Conservation (phyloP, 2,329 filamentous ascomycete species). For the Epicoccum nigrum region DNA sequence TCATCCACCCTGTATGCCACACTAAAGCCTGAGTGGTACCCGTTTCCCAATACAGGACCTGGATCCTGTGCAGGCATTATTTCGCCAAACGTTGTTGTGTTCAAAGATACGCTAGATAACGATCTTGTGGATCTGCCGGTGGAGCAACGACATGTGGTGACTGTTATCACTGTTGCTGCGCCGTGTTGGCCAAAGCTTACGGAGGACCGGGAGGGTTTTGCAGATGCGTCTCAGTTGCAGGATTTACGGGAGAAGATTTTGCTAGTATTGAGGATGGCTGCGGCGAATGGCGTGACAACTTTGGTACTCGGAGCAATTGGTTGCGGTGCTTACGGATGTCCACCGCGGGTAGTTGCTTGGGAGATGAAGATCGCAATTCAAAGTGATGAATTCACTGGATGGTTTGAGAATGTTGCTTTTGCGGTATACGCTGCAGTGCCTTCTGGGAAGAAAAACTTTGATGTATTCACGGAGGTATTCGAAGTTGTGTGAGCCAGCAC, state of each 20-base stretch:
- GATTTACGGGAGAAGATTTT: slow-evolving; percentile 29
- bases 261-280: slow-evolving; percentile 27
- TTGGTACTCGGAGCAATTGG: slow-evolving; percentile 34
- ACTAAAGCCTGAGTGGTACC: slow-evolving; percentile 30
- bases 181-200: slow-evolving; percentile 21
- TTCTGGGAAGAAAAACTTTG: slow-evolving; percentile 17
- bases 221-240: slow-evolving; percentile 6
- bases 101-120: slow-evolving; percentile 26
- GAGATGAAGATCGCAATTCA: slow-evolving; percentile 27
- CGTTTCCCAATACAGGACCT: slow-evolving; percentile 28
- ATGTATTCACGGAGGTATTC: slow-evolving; percentile 20
- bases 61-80: slow-evolving; percentile 28
- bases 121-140: slow-evolving; percentile 21
- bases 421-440: slow-evolving; percentile 26
- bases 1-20: slow-evolving; percentile 30
- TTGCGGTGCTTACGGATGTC: slow-evolving; percentile 32
- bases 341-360: slow-evolving; percentile 22
- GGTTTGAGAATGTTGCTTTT: slow-evolving; percentile 28
- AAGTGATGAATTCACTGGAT: slow-evolving; percentile 26
- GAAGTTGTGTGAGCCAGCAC: too few species aligned
- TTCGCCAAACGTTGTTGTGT: slow-evolving; percentile 29
- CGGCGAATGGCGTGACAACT: slow-evolving; percentile 20
- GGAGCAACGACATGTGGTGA: slow-evolving; percentile 16
- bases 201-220: slow-evolving; percentile 15
- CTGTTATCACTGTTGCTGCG: slow-evolving; percentile 30